Conservation (phyloP, 805 yeast species). For the Kluyveromyces siamensis region DNA sequence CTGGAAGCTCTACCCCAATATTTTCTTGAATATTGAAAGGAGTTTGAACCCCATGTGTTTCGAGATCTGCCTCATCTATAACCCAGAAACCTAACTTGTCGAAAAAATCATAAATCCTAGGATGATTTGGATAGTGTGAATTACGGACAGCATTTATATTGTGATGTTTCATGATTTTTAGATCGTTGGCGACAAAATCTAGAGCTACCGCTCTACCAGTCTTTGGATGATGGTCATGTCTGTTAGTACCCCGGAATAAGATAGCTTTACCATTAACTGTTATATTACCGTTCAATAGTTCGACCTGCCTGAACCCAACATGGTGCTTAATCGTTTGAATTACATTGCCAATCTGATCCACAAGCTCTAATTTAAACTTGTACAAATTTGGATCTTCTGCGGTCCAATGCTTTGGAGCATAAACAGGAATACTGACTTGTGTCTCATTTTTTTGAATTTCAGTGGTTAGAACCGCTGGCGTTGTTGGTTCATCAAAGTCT, state of each 20-base stretch:
- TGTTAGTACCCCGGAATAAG: background rate
- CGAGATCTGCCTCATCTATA: background rate
- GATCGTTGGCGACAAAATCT: background rate
- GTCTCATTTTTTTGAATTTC: background rate
- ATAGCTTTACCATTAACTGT: background rate
- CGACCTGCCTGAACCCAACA: background rate
- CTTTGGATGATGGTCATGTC: slow-evolving; percentile 1
- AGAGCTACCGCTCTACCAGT: background rate
- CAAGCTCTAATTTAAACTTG: background rate
- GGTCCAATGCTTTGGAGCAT: background rate
- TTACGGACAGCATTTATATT: background rate
- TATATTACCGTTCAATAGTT: background rate
- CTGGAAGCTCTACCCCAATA: background rate
- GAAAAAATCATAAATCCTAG: background rate
- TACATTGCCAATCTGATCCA: background rate
- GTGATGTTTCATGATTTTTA: background rate
- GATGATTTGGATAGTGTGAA: slow-evolving; percentile 1
- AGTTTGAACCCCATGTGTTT: background rate
- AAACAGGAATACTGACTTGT: background rate
- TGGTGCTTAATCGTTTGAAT: background rate
- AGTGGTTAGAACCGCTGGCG: background rate
- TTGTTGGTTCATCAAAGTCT: background rate
- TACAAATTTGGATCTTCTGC: slow-evolving; percentile 1
- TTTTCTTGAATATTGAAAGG: background rate
- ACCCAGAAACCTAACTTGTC: background rate